Evolutionary conservation across 352 stramenopile species (phyloP).

Genomic region (Phytophthora syringae): DNA sequence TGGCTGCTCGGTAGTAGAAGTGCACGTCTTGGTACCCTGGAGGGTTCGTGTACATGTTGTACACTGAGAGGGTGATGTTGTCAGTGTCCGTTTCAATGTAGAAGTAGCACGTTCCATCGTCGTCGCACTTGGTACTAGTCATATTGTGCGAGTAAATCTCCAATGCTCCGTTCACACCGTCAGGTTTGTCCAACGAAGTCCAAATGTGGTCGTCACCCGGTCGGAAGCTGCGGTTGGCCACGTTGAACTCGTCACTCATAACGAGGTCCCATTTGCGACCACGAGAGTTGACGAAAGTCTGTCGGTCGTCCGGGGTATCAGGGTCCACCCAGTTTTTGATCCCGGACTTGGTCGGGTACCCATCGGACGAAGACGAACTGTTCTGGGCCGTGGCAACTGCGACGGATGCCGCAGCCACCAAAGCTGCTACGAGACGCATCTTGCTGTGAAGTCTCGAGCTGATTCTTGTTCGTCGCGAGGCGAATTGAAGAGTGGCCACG

Average conservation of each 20-base stretch:
- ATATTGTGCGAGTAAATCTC: constrained; percentile 93
- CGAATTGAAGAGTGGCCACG: background rate
- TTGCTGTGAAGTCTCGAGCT: background rate
- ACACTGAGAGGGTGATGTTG: constrained; percentile 51
- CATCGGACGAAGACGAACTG: constrained; percentile 17
- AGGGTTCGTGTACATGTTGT: constrained; percentile 62
- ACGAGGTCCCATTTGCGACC: constrained; percentile 65
- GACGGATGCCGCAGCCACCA: background rate
- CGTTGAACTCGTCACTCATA: constrained; percentile 96
- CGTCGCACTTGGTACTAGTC: constrained; percentile 55
- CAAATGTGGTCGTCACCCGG: constrained; percentile 93
- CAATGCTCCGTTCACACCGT: constrained; percentile 90
- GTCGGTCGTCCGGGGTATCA: constrained; percentile 44
- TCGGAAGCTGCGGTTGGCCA: constrained; percentile 82
- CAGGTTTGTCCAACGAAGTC: constrained; percentile 94
- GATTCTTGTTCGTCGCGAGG: background rate
- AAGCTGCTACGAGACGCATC: background rate
- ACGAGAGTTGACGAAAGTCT: constrained; percentile 50
- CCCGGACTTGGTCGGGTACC: constrained; percentile 43
- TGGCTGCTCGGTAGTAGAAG: constrained; percentile 73
- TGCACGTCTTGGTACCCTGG: constrained; percentile 49
- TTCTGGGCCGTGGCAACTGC: constrained; percentile 16
- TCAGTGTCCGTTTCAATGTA: constrained; percentile 51
- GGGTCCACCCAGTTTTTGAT: constrained; percentile 61
- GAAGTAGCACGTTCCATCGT: constrained; percentile 55